Evolutionary conservation across 1,284 basidiomycete species (phyloP).

Genomic region (Fomitiporia mediterranea): DNA sequence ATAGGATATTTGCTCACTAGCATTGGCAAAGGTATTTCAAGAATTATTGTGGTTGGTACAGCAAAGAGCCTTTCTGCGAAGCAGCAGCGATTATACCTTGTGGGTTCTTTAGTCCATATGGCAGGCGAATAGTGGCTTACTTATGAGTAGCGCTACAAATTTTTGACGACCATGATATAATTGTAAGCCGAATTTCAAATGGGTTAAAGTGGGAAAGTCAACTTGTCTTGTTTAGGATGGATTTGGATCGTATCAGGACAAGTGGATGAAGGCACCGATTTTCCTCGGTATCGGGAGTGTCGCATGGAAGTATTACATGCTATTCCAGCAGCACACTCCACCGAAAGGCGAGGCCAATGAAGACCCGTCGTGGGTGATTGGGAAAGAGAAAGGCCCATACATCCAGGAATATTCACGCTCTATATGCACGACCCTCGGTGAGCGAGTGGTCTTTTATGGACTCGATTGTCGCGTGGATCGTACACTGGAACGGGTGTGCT

Average conservation of each 20-base stretch:
- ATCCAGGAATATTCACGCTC: slow-evolving; percentile 23
- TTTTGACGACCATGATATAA: slow-evolving; percentile 36
- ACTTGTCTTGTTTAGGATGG: slow-evolving; percentile 24
- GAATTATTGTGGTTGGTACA: slow-evolving; percentile 22
- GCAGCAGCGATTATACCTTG: slow-evolving; percentile 20
- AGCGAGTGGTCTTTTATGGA: slow-evolving; percentile 27
- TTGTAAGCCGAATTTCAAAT: slow-evolving; percentile 22
- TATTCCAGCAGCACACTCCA: slow-evolving; percentile 33
- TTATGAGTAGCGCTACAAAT: slow-evolving; percentile 29
- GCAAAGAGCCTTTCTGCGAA: slow-evolving; percentile 15
- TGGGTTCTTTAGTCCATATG: slow-evolving; percentile 12
- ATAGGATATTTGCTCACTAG: not conserved
- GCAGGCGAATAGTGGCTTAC: not conserved
- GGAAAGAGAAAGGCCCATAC: slow-evolving; percentile 23
- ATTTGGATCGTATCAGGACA: slow-evolving; percentile 33
- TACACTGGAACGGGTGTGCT: slow-evolving; percentile 30
- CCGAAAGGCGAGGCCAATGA: slow-evolving; percentile 20
- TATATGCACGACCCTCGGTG: slow-evolving; percentile 25
- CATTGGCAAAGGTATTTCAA: slow-evolving; percentile 19
- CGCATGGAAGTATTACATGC: slow-evolving; percentile 32
- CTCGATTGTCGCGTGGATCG: slow-evolving; percentile 35
- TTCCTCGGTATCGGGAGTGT: slow-evolving; percentile 28
- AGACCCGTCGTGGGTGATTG: slow-evolving; percentile 24
- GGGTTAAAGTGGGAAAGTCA: not conserved
- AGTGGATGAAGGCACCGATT: slow-evolving; percentile 28